These are phyloP conservation scores for Eucalyptus rudis DNA, from an alignment of 345 rosid species.

Conservation along the genomic window DNA sequence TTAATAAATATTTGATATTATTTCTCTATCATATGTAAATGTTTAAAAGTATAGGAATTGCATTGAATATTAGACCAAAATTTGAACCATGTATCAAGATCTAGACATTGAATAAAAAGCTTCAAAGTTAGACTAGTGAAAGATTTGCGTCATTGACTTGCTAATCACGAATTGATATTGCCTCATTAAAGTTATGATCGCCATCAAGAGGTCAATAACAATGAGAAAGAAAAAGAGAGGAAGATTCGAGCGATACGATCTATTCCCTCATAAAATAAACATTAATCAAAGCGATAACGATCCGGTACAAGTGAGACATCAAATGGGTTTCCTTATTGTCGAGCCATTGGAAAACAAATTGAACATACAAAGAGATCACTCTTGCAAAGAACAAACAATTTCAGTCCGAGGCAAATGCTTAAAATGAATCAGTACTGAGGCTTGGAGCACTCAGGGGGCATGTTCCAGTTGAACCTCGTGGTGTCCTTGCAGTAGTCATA, in stretches of 20 bases:
- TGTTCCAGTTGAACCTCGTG: neutral
- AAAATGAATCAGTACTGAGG: neutral
- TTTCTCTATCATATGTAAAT: too few relatives aligned
- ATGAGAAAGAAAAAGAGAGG: neutral
- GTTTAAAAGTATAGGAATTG: too few relatives aligned
- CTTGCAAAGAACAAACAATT: neutral
- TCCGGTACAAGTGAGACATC: neutral
- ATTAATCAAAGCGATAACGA: neutral
- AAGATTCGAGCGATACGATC: neutral
- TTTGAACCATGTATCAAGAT: neutral
- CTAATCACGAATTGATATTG: neutral
- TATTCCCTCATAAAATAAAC: neutral
- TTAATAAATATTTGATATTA: rapidly evolving
- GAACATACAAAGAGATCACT: neutral
- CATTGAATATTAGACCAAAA: neutral
- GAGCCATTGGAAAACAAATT: neutral
- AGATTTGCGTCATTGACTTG: rapidly evolving
- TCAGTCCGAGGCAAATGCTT: neutral
- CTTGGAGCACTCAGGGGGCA: slow-evolving; percentile 2
- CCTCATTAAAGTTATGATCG: neutral
- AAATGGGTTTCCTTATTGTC: neutral
- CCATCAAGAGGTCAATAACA: neutral
- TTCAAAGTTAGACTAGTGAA: neutral
- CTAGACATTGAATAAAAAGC: neutral
- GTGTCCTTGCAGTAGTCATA: neutral